Evolutionary conservation across 2,329 filamentous ascomycete genomes (phyloP).

Genomic region (Diplodia seriata): DNA sequence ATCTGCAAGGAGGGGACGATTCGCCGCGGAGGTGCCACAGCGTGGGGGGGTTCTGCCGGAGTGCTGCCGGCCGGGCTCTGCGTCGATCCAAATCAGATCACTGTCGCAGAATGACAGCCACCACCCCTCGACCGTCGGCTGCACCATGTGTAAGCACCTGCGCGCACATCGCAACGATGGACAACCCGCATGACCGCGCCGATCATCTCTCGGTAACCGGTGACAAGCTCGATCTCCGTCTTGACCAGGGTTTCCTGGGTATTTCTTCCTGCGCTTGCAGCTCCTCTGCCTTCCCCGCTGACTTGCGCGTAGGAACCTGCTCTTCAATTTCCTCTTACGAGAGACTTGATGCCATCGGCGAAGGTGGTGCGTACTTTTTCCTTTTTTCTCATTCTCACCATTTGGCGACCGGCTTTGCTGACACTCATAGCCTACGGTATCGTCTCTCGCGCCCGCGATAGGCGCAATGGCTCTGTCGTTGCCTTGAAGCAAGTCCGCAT

Average conservation of each 20-base stretch:
- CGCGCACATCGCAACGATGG: background rate
- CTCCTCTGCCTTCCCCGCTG: background rate
- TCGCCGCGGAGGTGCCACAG: background rate
- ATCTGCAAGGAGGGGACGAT: background rate
- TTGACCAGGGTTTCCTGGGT: constrained; percentile 39
- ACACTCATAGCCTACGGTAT: constrained; percentile 34
- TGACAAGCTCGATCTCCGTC: constrained; percentile 37
- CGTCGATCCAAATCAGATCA: too few relatives aligned
- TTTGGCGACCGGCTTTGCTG: too few relatives aligned
- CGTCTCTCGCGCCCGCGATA: constrained; percentile 45
- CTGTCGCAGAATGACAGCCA: constrained; percentile 8
- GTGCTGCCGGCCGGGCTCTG: background rate
- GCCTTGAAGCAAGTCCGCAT: constrained; percentile 49
- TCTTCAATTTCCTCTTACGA: constrained; percentile 44
- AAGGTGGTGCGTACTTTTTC: constrained; percentile 42
- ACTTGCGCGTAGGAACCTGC: constrained; percentile 42
- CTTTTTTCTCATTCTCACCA: too few relatives aligned
- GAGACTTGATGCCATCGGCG: constrained; percentile 45
- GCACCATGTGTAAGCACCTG: background rate
- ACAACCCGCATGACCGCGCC: background rate
- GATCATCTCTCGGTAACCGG: constrained; percentile 40
- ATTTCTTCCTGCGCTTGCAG: constrained; percentile 2
- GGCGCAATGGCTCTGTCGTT: constrained; percentile 41
- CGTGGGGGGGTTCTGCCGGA: background rate
- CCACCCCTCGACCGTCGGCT: background rate